Conservation (phyloP, 1,284 basidiomycete species). For the Abortiporus biennis region DNA sequence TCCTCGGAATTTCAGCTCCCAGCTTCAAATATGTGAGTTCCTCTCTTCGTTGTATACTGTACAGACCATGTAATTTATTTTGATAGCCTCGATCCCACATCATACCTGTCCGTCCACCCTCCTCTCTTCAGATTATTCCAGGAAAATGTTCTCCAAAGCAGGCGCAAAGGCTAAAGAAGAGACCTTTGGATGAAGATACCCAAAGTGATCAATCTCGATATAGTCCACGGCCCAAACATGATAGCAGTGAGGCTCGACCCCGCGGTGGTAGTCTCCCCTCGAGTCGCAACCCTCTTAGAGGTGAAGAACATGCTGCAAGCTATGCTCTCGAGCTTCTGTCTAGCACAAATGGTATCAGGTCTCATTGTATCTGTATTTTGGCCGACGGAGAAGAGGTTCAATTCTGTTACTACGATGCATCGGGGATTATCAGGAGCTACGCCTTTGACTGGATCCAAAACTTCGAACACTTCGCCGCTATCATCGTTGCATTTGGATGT, state of each 20-base stretch:
- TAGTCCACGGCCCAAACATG: too few species aligned
- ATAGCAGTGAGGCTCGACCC: neutral
- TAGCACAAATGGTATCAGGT: neutral
- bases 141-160: neutral
- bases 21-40: too few species aligned
- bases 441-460: neutral
- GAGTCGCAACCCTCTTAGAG: too few species aligned
- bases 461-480: slow-evolving; percentile 7
- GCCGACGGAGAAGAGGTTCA: neutral
- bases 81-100: neutral
- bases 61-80: neutral
- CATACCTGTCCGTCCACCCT: neutral
- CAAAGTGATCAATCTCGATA: too few species aligned
- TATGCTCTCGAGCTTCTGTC: too few species aligned
- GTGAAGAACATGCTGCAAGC: too few species aligned
- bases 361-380: neutral
- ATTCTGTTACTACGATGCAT: slow-evolving; percentile 7
- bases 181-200: too few species aligned
- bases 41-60: too few species aligned
- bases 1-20: too few species aligned
- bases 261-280: too few species aligned
- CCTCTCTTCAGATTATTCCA: too few species aligned
- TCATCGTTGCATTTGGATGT: slow-evolving; percentile 3
- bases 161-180: too few species aligned
- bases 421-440: neutral